Evolutionary conservation across 805 yeast genomes (phyloP), one percentile per base, ranked within the genome.

Genomic region (Pichia thaimueangensis): DNA sequence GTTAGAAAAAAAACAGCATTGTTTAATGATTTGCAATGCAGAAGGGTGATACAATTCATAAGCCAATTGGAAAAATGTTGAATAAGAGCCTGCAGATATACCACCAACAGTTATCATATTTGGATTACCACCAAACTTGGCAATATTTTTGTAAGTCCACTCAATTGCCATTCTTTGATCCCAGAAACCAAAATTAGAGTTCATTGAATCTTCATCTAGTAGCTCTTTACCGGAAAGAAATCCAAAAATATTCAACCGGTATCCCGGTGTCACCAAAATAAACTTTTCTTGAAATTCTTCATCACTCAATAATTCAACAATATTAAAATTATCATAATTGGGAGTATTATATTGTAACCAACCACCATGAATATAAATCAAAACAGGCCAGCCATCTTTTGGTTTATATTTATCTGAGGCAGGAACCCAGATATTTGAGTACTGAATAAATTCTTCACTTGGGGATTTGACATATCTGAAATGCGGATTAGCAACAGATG

Each of bases 121-220:
- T 0, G 67, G 58, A 50, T 73, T 67, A 24, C 78, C 78, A 19
- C 76, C 77, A 52, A 73, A 70, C 31, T 64, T 51, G 24, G 43
- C 42, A 39, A 74, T 72, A 51, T 69, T 56, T 40, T 58, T 47
- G 35, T 61, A 59, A 4, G 64, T 64, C 80, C 79, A 74, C 47
- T 65, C 64, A 5, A 73, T 52, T 0, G 71, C 75, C 28, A 57
- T 45, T 40, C 67, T 55, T 51, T 71, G 78, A 54, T 74, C 79
- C 65, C 68, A 65, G 38, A 71, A 58, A 6, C 72, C 73, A 38
- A 59, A 62, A 49, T 72, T 53, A 44, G 50, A 40, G 31, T 42
- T 30, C 19, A 36, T 19, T 25, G 63, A 57, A 21, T 59, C 60
- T 29, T 60, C 64, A 17, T 57, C 64, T 40, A 61, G 37, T 43